Percentiles rank a stretch among this genome's conserved stretches.
phyloP scores from a whole-genome alignment of 2,329 filamentous ascomycete genomes.

The Seiridium cupressi region DNA sequence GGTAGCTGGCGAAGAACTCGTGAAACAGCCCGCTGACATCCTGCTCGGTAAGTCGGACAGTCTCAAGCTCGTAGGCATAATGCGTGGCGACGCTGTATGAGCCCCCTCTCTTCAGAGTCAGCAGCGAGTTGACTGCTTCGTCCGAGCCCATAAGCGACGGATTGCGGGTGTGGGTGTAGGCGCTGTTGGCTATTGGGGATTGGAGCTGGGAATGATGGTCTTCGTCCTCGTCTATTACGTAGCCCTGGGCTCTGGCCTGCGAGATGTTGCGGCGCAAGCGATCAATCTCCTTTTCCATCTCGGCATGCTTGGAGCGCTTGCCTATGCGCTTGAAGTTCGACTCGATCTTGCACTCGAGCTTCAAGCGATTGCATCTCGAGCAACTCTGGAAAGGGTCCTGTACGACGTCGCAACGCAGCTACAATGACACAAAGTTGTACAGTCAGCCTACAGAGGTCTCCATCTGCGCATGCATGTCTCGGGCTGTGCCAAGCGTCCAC shows the following conservation, averaged over 20 bases:
- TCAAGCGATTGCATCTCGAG: constrained; percentile 74
- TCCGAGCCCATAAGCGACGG: constrained; percentile 66
- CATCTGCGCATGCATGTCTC: constrained; percentile 6
- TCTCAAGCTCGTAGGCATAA: constrained; percentile 61
- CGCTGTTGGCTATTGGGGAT: constrained; percentile 57
- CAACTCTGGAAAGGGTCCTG: constrained; percentile 79
- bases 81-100: constrained; percentile 57
- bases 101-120: constrained; percentile 65
- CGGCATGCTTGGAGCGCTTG: constrained; percentile 79
- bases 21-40: constrained; percentile 64
- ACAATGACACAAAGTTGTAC: constrained; percentile 12
- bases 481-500: neutral
- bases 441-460: neutral
- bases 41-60: constrained; percentile 62
- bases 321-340: constrained; percentile 83
- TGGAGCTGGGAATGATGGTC: constrained; percentile 53
- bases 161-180: constrained; percentile 59
- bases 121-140: constrained; percentile 64
- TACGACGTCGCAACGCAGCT: constrained; percentile 81
- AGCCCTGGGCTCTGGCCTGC: constrained; percentile 59
- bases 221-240: constrained; percentile 50
- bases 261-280: constrained; percentile 61
- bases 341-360: constrained; percentile 82
- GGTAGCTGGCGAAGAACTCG: constrained; percentile 74
- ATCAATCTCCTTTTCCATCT: constrained; percentile 83